phyloP scores from a whole-genome alignment of 140 eudicot species.

The Flaveria floridana region DNA sequence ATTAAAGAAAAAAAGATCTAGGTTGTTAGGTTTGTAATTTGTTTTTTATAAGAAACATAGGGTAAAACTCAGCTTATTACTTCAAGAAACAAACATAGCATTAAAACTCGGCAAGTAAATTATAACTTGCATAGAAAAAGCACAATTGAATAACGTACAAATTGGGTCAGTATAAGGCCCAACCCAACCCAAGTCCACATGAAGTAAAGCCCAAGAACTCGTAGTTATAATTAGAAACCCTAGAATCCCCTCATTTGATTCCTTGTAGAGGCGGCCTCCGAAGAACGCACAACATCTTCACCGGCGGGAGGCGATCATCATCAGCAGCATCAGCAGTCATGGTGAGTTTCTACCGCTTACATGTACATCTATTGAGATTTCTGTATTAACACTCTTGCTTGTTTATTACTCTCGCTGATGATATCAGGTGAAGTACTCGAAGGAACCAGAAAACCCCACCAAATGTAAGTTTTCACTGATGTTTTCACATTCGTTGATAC shows the following conservation, averaged over 20 bases:
- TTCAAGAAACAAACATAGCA: too few relatives aligned
- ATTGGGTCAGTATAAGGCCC: constrained; percentile 16
- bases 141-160: neutral
- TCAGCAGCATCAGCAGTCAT: constrained; percentile 25
- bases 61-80: too few relatives aligned
- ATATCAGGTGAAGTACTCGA: constrained; percentile 41
- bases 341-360: constrained; percentile 5
- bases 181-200: constrained; percentile 17
- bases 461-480: constrained; percentile 30
- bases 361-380: neutral
- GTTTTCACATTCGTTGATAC: neutral
- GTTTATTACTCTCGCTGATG: neutral
- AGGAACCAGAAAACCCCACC: constrained; percentile 48
- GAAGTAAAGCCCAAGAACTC: neutral
- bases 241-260: constrained; percentile 3
- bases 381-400: neutral
- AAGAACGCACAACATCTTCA: constrained; percentile 17
- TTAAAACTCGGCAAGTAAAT: too few relatives aligned
- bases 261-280: constrained; percentile 36
- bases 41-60: too few relatives aligned
- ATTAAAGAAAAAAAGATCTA: too few relatives aligned
- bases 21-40: too few relatives aligned
- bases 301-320: constrained; percentile 11
- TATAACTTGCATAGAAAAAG: neutral
- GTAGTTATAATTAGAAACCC: constrained; percentile 36